A percentile compares a stretch with the other conserved stretches of the same genome.
Conservation (phyloP, 176 grass and related monocot genomes). For the Otatea glauca region DNA sequence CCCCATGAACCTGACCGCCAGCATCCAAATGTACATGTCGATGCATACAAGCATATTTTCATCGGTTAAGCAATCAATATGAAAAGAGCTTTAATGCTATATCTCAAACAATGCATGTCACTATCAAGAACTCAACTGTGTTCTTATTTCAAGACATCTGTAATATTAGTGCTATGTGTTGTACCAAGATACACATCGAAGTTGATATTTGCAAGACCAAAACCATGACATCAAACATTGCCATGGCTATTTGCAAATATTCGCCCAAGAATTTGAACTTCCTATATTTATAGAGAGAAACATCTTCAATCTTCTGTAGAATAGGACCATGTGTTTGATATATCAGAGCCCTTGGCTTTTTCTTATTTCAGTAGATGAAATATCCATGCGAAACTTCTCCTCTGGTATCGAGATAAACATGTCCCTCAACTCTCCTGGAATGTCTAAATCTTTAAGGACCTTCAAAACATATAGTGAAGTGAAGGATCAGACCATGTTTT, state of each 20-base stretch:
- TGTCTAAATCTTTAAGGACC: slow-evolving; percentile 81
- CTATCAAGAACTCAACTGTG: slow-evolving; percentile 9
- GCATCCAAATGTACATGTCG: slow-evolving; percentile 33
- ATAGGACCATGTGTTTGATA: not conserved
- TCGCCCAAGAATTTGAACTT: slow-evolving; percentile 13
- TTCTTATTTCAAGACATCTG: slow-evolving; percentile 13
- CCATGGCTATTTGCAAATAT: slow-evolving; percentile 1
- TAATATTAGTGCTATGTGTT: not conserved
- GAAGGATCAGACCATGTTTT: slow-evolving; percentile 11
- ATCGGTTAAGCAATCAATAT: slow-evolving; percentile 18
- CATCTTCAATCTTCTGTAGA: slow-evolving; percentile 14
- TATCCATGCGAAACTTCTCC: slow-evolving; percentile 75
- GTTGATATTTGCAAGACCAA: not conserved
- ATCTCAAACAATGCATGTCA: slow-evolving; percentile 29
- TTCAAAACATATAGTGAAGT: slow-evolving; percentile 41
- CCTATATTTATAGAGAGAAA: not conserved
- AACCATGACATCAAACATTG: slow-evolving; percentile 22
- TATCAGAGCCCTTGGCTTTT: slow-evolving; percentile 51
- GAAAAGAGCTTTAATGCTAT: slow-evolving; percentile 12
- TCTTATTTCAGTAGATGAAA: slow-evolving; percentile 90
- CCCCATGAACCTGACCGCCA: slow-evolving; percentile 1
- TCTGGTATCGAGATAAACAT: slow-evolving; percentile 87
- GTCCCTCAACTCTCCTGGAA: slow-evolving; percentile 71
- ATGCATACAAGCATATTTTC: slow-evolving; percentile 34
- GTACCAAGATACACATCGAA: slow-evolving; percentile 13